These are phyloP conservation scores for Colletotrichum aenigma DNA, from an alignment of 2,329 filamentous ascomycete species.

Conservation along the genomic window DNA sequence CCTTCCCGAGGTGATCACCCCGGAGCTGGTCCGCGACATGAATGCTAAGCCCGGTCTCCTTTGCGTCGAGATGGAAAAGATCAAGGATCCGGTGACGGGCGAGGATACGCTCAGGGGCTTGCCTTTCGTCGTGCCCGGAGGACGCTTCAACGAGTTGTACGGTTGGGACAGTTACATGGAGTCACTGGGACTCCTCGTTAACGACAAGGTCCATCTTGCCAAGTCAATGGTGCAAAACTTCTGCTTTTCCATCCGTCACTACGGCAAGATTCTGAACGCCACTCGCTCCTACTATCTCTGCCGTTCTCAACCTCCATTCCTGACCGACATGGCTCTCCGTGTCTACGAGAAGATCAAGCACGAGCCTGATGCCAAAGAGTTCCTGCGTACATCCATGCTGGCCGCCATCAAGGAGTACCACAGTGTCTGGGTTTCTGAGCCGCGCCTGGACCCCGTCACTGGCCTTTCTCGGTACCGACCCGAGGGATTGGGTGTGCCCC, in stretches of 20 bases:
- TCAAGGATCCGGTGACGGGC: slow-evolving; percentile 68
- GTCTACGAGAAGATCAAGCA: slow-evolving; percentile 94
- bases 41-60: slow-evolving; percentile 88
- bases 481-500: slow-evolving; percentile 83
- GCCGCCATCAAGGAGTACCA: slow-evolving; percentile 98
- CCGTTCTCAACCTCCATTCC: slow-evolving; percentile 92
- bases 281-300: slow-evolving; percentile 95
- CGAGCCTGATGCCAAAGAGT: slow-evolving; percentile 79
- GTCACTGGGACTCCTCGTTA: slow-evolving; percentile 84
- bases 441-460: slow-evolving; percentile 77
- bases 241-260: slow-evolving; percentile 97
- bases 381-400: slow-evolving; percentile 78
- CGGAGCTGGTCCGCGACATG: slow-evolving; percentile 80
- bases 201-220: slow-evolving; percentile 83
- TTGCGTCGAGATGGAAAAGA: slow-evolving; percentile 86
- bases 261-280: slow-evolving; percentile 97
- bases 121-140: slow-evolving; percentile 96
- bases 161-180: slow-evolving; percentile 99
- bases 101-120: slow-evolving; percentile 76
- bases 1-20: slow-evolving; percentile 78
- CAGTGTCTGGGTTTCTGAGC: slow-evolving; percentile 82
- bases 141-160: slow-evolving; percentile 97
- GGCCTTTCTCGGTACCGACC: slow-evolving; percentile 87
- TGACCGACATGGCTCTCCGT: slow-evolving; percentile 95
- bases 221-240: slow-evolving; percentile 97